Base-by-base conservation (phyloP, 441 rosid species). In the Raphanus hybrid region DNA sequence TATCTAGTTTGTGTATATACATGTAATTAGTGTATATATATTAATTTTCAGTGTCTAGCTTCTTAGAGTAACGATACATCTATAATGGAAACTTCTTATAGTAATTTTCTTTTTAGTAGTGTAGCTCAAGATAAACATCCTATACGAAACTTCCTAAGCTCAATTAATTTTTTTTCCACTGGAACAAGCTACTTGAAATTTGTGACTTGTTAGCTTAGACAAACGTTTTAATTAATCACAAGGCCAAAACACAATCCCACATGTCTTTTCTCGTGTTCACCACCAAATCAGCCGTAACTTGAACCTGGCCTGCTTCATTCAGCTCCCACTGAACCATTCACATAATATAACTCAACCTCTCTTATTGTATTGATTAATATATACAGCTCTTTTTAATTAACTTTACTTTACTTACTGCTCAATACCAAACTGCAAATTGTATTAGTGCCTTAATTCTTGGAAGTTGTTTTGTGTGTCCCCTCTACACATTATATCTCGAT, bases 211-310 rank as follows among this genome's bases (percentile, higher is more conserved):
- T 32, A 15, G 41, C 61, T 64, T 45, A 6, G 43, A 27, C 48
- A 27, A 57, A 70, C 15, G 29, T 23, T 69, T 35, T 4, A 23
- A 27, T 14, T n/a, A 9, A 60, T 67, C 3, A 35, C 57, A 65
- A 52, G 48, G 64, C 45, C 63, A 50, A 78, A 78, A 78, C 77
- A 73, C 32, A 78, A 78, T 78, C 81, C 77, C 81, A 78, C 77
- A 52, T 73, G 81, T 78, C 70, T 73, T 78, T 78, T 52, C 59
- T 78, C 64, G 81, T 78, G 81, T 67, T 78, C 81, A 73, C 50
- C 70, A 50, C 74, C 64, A 67, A 72, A 67, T 67, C 64, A 78
- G 59, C 77, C 70, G 65, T 78, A 63, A 73, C 37, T 50, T 78
- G 77, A 78, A 78, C 74, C 70, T 78, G 77, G 52, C 65, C 74